Conservation (phyloP, 176 grass and related monocot genomes). For the Cocos nucifera region DNA sequence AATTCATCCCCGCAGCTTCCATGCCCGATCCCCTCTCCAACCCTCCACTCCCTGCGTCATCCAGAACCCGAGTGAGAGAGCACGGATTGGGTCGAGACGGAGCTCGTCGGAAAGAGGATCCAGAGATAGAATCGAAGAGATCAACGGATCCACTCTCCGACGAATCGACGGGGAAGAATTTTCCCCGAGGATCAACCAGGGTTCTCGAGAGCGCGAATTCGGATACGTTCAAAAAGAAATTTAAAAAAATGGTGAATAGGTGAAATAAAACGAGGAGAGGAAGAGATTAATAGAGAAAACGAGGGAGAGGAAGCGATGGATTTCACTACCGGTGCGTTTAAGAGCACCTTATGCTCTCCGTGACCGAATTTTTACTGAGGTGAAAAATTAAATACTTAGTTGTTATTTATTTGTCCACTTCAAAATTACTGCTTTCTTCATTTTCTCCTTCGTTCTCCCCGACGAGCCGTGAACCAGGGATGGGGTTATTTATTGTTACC, state of each 20-base stretch:
- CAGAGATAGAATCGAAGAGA: neutral
- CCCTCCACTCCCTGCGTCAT: neutral
- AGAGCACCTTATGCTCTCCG: neutral
- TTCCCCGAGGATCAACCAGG: neutral
- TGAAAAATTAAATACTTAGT: too few relatives aligned
- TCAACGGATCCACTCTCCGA: neutral
- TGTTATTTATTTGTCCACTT: too few relatives aligned
- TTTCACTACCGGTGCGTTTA: constrained; percentile 3
- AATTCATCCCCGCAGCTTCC: constrained; percentile 13
- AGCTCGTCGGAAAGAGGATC: neutral
- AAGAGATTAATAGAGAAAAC: neutral
- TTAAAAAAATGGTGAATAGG: neutral
- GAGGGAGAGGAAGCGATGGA: neutral
- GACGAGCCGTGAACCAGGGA: too few relatives aligned
- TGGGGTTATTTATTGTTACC: too few relatives aligned
- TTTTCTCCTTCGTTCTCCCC: too few relatives aligned
- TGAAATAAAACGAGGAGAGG: neutral
- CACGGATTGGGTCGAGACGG: neutral
- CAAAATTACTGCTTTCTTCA: too few relatives aligned
- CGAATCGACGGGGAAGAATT: neutral
- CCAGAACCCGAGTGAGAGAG: neutral
- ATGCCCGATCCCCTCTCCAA: constrained; percentile 8
- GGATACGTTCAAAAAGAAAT: constrained; percentile 2
- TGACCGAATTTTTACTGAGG: neutral
- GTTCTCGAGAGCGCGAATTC: constrained; percentile 4